Conservation (phyloP, 2,329 filamentous ascomycete genomes). For the Apiospora sp. region DNA sequence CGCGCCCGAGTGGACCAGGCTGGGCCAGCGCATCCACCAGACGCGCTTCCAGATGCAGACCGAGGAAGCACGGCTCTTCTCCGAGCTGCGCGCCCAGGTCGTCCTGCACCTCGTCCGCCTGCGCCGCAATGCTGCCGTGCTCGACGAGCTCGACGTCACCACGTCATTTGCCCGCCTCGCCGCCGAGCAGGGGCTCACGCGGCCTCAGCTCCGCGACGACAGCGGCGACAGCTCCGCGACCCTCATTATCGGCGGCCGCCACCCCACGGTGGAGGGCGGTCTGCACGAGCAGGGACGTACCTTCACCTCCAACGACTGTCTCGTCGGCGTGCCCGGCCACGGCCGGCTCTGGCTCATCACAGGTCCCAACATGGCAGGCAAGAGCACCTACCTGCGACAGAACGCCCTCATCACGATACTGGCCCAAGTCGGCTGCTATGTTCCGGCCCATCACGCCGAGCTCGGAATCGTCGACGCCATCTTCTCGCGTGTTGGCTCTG, state of each 20-base stretch:
- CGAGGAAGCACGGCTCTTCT: conserved; percentile 86
- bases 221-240: conserved; percentile 54
- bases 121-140: conserved; percentile 85
- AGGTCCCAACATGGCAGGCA: conserved; percentile 98
- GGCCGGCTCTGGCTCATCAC: conserved; percentile 73
- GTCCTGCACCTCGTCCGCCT: conserved; percentile 85
- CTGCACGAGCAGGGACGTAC: conserved; percentile 79
- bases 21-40: conserved; percentile 83
- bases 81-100: conserved; percentile 75
- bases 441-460: conserved; percentile 85
- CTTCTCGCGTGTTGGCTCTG: conserved; percentile 91
- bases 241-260: conserved; percentile 84
- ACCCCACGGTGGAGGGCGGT: conserved; percentile 90
- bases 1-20: conserved; percentile 80
- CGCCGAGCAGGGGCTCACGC: conserved; percentile 73
- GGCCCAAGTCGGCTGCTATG: conserved; percentile 91
- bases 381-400: conserved; percentile 94
- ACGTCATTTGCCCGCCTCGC: conserved; percentile 86
- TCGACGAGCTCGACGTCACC: conserved; percentile 92
- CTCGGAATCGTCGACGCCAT: conserved; percentile 95
- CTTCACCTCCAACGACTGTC: conserved; percentile 88
- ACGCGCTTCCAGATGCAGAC: conserved; percentile 78
- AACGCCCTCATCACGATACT: conserved; percentile 95
- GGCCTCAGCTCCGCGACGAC: conserved; percentile 69
- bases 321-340: conserved; percentile 73